These are phyloP conservation scores for Leccinum disarticulatum DNA, from an alignment of 768 basidiomycete genomes.

Conservation along the genomic window DNA sequence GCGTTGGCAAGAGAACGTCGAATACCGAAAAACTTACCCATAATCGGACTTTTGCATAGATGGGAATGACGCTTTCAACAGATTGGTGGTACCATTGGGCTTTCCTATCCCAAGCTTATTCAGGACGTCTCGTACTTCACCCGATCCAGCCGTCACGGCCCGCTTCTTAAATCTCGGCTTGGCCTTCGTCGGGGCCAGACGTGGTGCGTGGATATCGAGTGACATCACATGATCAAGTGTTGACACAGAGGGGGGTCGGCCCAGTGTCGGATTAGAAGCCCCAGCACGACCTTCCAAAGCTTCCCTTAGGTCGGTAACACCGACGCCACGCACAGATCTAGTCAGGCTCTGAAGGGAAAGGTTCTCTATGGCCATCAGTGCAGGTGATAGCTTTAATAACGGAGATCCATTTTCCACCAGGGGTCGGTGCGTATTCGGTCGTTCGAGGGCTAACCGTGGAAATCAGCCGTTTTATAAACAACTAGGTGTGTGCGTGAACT, in stretches of 20 bases:
- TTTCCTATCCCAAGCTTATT: constrained; percentile 84
- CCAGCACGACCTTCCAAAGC: constrained; percentile 85
- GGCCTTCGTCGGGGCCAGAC: constrained; percentile 46
- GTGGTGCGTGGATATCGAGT: constrained; percentile 40
- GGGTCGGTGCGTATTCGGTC: constrained; percentile 52
- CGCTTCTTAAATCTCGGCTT: constrained; percentile 59
- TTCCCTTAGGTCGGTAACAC: constrained; percentile 85
- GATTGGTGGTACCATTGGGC: constrained; percentile 52
- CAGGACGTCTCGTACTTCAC: constrained; percentile 79
- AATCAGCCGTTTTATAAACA: constrained; percentile 10
- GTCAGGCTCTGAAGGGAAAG: constrained; percentile 83
- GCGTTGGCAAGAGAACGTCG: background rate
- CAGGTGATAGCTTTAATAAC: constrained; percentile 77
- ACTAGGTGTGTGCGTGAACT: constrained; percentile 30
- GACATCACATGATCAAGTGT: constrained; percentile 71
- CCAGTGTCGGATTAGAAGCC: constrained; percentile 75
- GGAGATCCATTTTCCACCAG: constrained; percentile 72
- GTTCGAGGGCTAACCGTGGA: constrained; percentile 51
- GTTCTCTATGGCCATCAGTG: constrained; percentile 90
- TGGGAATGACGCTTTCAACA: constrained; percentile 74
- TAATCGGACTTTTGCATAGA: constrained; percentile 46
- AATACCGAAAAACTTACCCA: constrained; percentile 30
- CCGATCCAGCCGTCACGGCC: constrained; percentile 49
- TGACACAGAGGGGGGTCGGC: constrained; percentile 69
- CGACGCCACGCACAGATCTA: constrained; percentile 75